These are phyloP conservation scores for Russula emetica DNA, from an alignment of 768 basidiomycete species.

Conservation along the genomic window DNA sequence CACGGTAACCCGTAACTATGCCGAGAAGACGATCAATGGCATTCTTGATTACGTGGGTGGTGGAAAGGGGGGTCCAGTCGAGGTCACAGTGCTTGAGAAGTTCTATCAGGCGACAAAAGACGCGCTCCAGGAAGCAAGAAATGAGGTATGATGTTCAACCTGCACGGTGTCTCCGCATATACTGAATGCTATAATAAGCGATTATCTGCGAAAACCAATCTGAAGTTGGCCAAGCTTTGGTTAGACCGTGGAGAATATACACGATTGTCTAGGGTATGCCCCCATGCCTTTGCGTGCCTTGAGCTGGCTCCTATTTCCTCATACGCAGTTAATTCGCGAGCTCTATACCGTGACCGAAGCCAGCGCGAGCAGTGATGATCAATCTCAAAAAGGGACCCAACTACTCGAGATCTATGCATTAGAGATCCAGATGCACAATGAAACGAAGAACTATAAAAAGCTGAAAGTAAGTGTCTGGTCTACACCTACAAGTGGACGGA, in stretches of 20 bases:
- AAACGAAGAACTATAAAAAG: slow-evolving; percentile 92
- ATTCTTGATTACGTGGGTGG: slow-evolving; percentile 98
- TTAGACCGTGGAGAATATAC: slow-evolving; percentile 88
- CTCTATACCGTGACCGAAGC: slow-evolving; percentile 62
- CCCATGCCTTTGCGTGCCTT: not conserved
- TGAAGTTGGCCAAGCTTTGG: slow-evolving; percentile 97
- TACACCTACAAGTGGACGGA: not conserved
- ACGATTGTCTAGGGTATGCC: slow-evolving; percentile 70
- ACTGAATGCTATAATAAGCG: slow-evolving; percentile 46
- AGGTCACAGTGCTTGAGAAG: slow-evolving; percentile 84
- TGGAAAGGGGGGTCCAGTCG: slow-evolving; percentile 69
- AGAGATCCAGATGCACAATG: slow-evolving; percentile 99
- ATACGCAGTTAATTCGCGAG: slow-evolving; percentile 65
- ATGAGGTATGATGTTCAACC: slow-evolving; percentile 57
- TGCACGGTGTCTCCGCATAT: not conserved
- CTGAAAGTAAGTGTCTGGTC: slow-evolving; percentile 57
- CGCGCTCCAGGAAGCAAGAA: slow-evolving; percentile 89
- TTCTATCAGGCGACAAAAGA: slow-evolving; percentile 94
- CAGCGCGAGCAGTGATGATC: slow-evolving; percentile 63
- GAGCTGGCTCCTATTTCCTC: not conserved
- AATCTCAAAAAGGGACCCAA: slow-evolving; percentile 92
- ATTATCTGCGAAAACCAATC: slow-evolving; percentile 89
- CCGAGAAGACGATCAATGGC: slow-evolving; percentile 98
- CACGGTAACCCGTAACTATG: slow-evolving; percentile 91
- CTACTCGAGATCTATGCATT: slow-evolving; percentile 95